Evolutionary conservation across 2,329 filamentous ascomycete species (phyloP).

Genomic region (Botrytis elliptica): DNA sequence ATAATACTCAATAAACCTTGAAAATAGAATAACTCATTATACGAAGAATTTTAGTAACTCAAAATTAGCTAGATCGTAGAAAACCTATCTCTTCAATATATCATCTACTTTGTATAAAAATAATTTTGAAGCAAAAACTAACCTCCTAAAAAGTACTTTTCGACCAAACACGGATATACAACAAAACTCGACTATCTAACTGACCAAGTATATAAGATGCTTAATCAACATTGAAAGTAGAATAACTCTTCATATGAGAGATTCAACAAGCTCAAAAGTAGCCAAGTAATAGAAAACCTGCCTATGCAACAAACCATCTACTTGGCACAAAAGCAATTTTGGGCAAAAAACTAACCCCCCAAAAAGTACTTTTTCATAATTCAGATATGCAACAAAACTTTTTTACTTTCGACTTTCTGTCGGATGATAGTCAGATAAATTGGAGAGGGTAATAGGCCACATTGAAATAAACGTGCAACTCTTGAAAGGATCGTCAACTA

Average conservation of each 20-base stretch:
- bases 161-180: neutral
- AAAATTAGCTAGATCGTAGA: too few relatives aligned
- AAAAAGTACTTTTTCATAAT: too few relatives aligned
- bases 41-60: too few relatives aligned
- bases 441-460: too few relatives aligned
- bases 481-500: neutral
- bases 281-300: neutral
- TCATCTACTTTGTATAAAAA: too few relatives aligned
- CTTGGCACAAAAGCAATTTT: neutral
- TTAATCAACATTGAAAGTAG: neutral
- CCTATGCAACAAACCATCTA: neutral
- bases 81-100: too few relatives aligned
- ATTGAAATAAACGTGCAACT: neutral
- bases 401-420: neutral
- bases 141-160: neutral
- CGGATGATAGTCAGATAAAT: neutral
- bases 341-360: neutral
- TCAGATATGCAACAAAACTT: too few relatives aligned
- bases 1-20: too few relatives aligned
- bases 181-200: neutral
- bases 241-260: neutral
- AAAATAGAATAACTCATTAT: too few relatives aligned
- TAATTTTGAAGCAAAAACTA: neutral
- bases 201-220: accelerated
- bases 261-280: neutral